These are phyloP conservation scores for Coemansia sp. DNA, from an alignment of 192 early-diverging fungal genomes.

Conservation along the genomic window DNA sequence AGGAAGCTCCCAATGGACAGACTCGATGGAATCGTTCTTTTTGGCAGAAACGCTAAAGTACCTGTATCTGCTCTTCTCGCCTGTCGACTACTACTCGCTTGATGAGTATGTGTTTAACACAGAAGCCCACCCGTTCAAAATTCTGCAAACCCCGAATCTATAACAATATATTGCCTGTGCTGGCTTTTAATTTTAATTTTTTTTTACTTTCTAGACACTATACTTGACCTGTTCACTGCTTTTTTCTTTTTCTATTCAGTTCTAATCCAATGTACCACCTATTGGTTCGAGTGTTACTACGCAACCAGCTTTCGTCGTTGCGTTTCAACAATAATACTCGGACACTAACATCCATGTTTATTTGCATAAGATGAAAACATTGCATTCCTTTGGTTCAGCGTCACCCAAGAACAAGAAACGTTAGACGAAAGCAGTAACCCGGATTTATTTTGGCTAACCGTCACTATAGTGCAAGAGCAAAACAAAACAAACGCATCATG, in stretches of 20 bases:
- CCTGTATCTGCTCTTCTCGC: constrained; percentile 83
- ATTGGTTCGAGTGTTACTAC: background rate
- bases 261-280: background rate
- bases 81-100: constrained; percentile 64
- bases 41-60: constrained; percentile 94
- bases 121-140: constrained; percentile 87
- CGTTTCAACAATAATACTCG: too few species aligned
- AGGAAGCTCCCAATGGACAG: constrained; percentile 23
- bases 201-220: background rate
- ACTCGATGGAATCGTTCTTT: constrained; percentile 59
- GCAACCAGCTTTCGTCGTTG: background rate
- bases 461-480: background rate
- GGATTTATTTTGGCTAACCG: background rate
- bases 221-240: background rate
- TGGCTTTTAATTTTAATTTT: background rate
- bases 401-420: background rate
- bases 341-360: too few species aligned
- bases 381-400: background rate
- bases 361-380: background rate
- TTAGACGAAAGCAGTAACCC: constrained; percentile 1
- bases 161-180: background rate
- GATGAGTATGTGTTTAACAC: constrained; percentile 93
- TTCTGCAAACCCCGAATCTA: constrained; percentile 23
- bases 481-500: background rate
- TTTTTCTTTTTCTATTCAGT: too few species aligned